Base-by-base conservation (phyloP, 2,329 filamentous ascomycete genomes). In the Blastomyces gilchristii region DNA sequence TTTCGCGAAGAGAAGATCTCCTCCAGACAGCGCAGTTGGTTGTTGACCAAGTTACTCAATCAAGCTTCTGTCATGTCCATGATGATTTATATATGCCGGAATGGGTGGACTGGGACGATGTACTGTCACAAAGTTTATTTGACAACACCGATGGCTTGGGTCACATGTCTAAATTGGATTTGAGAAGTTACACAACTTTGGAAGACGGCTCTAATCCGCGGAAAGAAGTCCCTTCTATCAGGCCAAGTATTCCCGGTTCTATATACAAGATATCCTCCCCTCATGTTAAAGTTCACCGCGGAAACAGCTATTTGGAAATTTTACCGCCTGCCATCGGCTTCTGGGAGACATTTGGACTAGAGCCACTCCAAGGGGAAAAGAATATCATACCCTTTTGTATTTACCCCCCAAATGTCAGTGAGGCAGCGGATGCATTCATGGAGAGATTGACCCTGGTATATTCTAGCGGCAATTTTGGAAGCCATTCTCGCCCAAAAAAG, bases 291-390 rank as follows among this genome's bases (percentile, higher is more conserved):
- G 73, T 86, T 14, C 80, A 79, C 61, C 80, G 84, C 41, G 79
- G 78, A 9, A 80, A 82, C 49, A 76, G 77, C 47, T 77, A 74
- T 8, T 78, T 84, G 70, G 83, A 85, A 65, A 73, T 84, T 59
- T 75, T 85, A 16, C 81, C 83, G 3, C 76, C 83, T 9, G 81
- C 83, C 4, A 69, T 85, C 58, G 73, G 77, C 2, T 87, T 86
- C 67, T 87, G 85, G 85, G 83, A 86, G 66, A 78, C 82, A 1
- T 79, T 87, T 50, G 82, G 82, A 22, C 73, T 87, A 11, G 80
- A 81, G 50, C 85, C 85, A 43, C 77, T 78, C 49, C 80, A 78
- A 68, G 81, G 82, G 1, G 64, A 77, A 0, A 87, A 87, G 69
- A 78, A 86, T 68, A 72, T 86, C n/a, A 78, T 80, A 28, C 77